phyloP scores from a whole-genome alignment of 2,329 filamentous ascomycete genomes.

The Magnaporthiopsis incrustans region DNA sequence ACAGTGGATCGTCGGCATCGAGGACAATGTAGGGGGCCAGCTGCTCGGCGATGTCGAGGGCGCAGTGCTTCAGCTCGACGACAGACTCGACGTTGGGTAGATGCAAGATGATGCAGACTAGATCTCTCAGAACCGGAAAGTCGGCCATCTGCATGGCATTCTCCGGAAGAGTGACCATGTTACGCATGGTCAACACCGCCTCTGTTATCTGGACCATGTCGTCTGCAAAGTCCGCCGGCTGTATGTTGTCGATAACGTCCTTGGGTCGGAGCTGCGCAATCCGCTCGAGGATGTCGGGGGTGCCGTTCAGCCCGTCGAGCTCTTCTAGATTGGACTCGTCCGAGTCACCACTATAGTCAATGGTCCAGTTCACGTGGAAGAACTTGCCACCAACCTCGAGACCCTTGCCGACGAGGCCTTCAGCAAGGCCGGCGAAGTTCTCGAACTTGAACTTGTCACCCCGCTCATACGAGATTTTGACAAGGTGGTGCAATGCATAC shows the following conservation, averaged over 20 bases:
- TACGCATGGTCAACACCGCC: slow-evolving; percentile 78
- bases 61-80: slow-evolving; percentile 82
- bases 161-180: slow-evolving; percentile 90
- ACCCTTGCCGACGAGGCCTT: slow-evolving; percentile 79
- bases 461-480: slow-evolving; percentile 90
- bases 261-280: slow-evolving; percentile 56
- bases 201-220: slow-evolving; percentile 72
- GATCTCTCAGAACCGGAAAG: slow-evolving; percentile 67
- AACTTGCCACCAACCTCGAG: slow-evolving; percentile 72
- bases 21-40: slow-evolving; percentile 74
- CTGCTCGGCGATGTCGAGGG: slow-evolving; percentile 85
- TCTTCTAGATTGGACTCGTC: slow-evolving; percentile 45
- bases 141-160: slow-evolving; percentile 78
- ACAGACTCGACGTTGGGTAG: slow-evolving; percentile 65
- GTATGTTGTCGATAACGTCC: slow-evolving; percentile 58
- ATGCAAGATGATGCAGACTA: slow-evolving; percentile 73
- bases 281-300: slow-evolving; percentile 62
- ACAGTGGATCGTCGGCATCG: slow-evolving; percentile 67
- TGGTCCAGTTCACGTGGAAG: slow-evolving; percentile 73
- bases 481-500: slow-evolving; percentile 88
- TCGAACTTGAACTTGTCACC: slow-evolving; percentile 96
- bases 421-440: slow-evolving; percentile 79
- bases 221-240: slow-evolving; percentile 63
- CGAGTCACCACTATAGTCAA: slow-evolving; percentile 54
- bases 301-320: slow-evolving; percentile 55